Percentiles rank a stretch among this genome's conserved stretches.
phyloP scores from a whole-genome alignment of 2,329 filamentous ascomycete genomes.

The Paradendryphiella salina region DNA sequence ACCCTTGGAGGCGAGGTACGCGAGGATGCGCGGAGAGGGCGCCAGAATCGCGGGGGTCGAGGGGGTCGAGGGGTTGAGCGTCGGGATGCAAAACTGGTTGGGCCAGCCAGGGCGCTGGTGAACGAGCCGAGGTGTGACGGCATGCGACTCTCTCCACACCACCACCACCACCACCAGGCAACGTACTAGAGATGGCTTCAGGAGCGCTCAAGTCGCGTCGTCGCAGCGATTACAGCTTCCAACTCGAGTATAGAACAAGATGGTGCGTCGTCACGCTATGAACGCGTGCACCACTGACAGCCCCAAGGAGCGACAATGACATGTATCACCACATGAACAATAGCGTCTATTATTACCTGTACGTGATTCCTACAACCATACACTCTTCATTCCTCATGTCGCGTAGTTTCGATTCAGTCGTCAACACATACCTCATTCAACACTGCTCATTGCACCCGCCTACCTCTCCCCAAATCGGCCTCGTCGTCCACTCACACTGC shows the following conservation, averaged over 20 bases:
- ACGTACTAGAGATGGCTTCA: constrained; percentile 27
- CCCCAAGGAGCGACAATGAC: constrained; percentile 77
- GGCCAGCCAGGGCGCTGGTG: neutral
- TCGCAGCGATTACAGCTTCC: constrained; percentile 74
- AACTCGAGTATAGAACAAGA: constrained; percentile 81
- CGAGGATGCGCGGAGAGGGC: constrained; percentile 57
- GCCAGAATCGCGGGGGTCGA: constrained; percentile 45
- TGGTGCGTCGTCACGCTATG: constrained; percentile 61
- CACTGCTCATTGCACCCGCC: constrained; percentile 74
- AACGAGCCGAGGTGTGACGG: constrained; percentile 9
- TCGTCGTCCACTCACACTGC: constrained; percentile 83
- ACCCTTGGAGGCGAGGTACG: constrained; percentile 56
- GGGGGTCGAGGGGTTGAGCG: constrained; percentile 5
- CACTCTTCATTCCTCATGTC: constrained; percentile 1
- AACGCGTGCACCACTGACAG: constrained; percentile 14
- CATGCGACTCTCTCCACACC: neutral
- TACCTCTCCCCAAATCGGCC: constrained; percentile 71
- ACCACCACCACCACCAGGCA: neutral
- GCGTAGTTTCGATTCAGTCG: constrained; percentile 74
- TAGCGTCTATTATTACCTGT: constrained; percentile 80
- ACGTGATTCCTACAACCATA: constrained; percentile 28
- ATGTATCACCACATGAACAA: constrained; percentile 97
- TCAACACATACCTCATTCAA: constrained; percentile 85
- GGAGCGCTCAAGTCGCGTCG: constrained; percentile 59
- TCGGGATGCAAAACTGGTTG: constrained; percentile 4